Conservation (phyloP, 257 asterid species). For the Solanum chmielewskii region DNA sequence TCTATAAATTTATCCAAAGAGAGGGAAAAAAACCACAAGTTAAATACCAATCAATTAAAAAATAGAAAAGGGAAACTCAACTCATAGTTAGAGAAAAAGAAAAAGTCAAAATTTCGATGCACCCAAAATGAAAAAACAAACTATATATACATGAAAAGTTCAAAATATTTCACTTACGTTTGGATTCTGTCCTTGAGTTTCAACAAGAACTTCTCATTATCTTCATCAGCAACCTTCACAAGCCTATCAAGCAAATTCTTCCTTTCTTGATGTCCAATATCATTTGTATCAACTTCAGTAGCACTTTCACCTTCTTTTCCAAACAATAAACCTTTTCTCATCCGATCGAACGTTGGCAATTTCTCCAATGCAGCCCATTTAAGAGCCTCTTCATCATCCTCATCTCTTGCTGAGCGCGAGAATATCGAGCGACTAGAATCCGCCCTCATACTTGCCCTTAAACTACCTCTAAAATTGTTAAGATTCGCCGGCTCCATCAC, state of each 20-base stretch:
- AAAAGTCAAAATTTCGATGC: background rate
- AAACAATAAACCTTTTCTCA: background rate
- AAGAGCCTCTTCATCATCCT: background rate
- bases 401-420: background rate
- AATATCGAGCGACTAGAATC: background rate
- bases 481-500: background rate
- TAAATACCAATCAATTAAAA: background rate
- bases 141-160: background rate
- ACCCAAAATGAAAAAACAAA: background rate
- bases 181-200: background rate
- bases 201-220: background rate
- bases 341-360: background rate
- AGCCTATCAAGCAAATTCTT: background rate
- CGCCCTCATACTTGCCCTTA: background rate
- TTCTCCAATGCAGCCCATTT: background rate
- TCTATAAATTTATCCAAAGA: background rate
- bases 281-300: background rate
- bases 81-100: background rate
- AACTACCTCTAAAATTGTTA: background rate
- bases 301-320: background rate
- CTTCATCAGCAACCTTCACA: background rate
- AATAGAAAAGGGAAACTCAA: background rate
- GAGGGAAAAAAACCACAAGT: background rate
- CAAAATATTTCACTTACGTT: background rate
- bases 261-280: background rate